Percentiles rank a stretch among this genome's conserved stretches.
phyloP scores from a whole-genome alignment of 2,329 filamentous ascomycete species.

The Nothopassalora personata region DNA sequence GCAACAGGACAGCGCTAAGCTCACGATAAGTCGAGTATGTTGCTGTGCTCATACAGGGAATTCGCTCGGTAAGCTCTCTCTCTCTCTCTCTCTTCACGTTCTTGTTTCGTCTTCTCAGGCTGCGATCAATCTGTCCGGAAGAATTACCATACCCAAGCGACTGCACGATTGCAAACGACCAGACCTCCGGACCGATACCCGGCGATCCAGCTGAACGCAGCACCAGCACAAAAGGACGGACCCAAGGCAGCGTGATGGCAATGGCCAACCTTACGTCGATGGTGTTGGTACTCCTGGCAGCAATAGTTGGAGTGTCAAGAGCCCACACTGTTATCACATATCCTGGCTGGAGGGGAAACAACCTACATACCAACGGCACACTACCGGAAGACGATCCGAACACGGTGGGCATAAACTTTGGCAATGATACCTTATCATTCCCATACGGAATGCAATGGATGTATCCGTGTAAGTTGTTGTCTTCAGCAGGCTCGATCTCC shows the following conservation, averaged over 20 bases:
- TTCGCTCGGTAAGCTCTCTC: neutral
- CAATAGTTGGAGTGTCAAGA: slow-evolving; percentile 1
- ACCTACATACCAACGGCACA: slow-evolving; percentile 68
- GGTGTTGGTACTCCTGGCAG: slow-evolving; percentile 4
- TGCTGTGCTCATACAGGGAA: neutral
- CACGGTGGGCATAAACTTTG: slow-evolving; percentile 41
- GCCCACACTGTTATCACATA: slow-evolving; percentile 84
- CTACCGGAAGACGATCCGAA: slow-evolving; percentile 33
- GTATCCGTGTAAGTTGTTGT: slow-evolving; percentile 73
- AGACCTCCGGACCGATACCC: neutral
- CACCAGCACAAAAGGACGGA: neutral
- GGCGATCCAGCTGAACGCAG: neutral
- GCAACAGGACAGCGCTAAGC: slow-evolving; percentile 4
- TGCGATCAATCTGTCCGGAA: neutral
- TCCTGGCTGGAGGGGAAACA: slow-evolving; percentile 82
- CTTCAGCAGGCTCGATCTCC: slow-evolving; percentile 2
- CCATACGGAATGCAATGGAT: slow-evolving; percentile 94
- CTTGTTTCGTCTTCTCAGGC: neutral
- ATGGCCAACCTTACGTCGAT: slow-evolving; percentile 4
- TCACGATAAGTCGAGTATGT: slow-evolving; percentile 5
- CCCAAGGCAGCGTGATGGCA: slow-evolving; percentile 3
- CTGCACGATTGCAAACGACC: neutral
- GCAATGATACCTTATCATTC: slow-evolving; percentile 14
- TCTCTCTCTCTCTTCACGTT: neutral
- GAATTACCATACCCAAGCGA: neutral